Base-by-base conservation (phyloP, 352 stramenopile genomes). In the Elongisporangium senticosum region DNA sequence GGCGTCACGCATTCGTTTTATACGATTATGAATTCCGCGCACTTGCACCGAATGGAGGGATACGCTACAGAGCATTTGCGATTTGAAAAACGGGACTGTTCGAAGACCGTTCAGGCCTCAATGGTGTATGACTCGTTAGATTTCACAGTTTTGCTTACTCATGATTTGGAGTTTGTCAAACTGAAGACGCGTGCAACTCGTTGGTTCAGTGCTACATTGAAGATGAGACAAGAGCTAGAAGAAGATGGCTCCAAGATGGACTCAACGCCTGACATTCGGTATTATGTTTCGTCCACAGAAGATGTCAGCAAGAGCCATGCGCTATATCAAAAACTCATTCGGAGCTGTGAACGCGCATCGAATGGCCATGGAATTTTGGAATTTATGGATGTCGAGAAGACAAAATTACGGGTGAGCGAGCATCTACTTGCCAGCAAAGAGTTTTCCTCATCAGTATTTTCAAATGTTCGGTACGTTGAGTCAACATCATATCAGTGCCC, bases 1-100 rank as follows among this genome's bases (percentile, higher is more conserved):
- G 81, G 79, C 19, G 77, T 85, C 7, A 83, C 83, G 1, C 81
- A 93, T 62, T 90, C 83, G 13, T 93, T 93, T 55, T 90, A 86
- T 61, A 81, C 83, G 15, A 78, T 86, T 63, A 75, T 90, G 11
- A 68, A 85, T 15, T 28, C 55, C 5, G 51, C 71, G 1, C 58
- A 84, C 26, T 56, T 63, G 4, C 55, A 51, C 3, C 75, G 65
- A 60, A 72, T 86, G 22, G 56, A 74, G 6, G 48, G 74, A 14
- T 90, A 83, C 26, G 74, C 75, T 1, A 40, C 68, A 14, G 61
- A 72, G 24, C 52, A 61, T 20, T 71, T 87, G 55, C 55, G 60
- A 0, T 84, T 93, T 81, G 56, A 57, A 52, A 62, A 72, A 10
- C 47, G 74, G 1, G 47, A 63, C 4, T 59, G 58, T 7, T 69